Evolutionary conservation across 352 stramenopile genomes (phyloP), one percentile per base, ranked within the genome.

Genomic region (Globisporangium ultimum): DNA sequence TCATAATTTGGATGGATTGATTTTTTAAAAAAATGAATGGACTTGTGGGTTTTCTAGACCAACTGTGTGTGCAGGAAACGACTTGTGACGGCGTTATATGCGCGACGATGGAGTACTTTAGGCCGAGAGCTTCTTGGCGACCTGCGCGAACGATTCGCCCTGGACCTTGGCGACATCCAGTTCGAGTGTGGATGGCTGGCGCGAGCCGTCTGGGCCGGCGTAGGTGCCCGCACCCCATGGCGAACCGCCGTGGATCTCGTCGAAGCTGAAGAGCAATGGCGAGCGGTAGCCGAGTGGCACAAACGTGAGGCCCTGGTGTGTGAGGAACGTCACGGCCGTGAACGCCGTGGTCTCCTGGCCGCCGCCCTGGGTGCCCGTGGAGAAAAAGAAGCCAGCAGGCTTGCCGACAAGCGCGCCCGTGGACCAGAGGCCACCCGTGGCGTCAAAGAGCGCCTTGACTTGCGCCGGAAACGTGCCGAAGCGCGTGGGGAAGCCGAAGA

Each of bases 291-390:
- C 86, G 14, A 89, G 55, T 20, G 86, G 84, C 51, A 94, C 76
- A 55, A 88, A 95, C 40, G 84, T 75, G 79, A 94, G 87, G 34
- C 87, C 87, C 47, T 91, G 72, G 73, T 94, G 84, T 1, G 76
- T 59, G 38, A 92, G 67, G 66, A 90, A 88, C 14, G 81, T 78
- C 48, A 93, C 45, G 9, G 66, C 59, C 13, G 81, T 84, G 22
- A 89, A 70, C n/a, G 72, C 71, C 10, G 76, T 83, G 36, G 79
- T 90, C 60, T 95, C 86, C 74, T 94, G 86, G 22, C 86, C 86
- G 36, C 84, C 81, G 43, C 68, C 71, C 64, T 83, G 73, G 17
- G 72, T 82, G 36, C 56, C 84, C n/a, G 78, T 87, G 50, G 61
- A 76, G 54, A 87, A 68, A 68, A 95, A 94, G 18, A 80, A 68